Conservation (phyloP, 1,139 yeast species). For the Eremothecium coryli region DNA sequence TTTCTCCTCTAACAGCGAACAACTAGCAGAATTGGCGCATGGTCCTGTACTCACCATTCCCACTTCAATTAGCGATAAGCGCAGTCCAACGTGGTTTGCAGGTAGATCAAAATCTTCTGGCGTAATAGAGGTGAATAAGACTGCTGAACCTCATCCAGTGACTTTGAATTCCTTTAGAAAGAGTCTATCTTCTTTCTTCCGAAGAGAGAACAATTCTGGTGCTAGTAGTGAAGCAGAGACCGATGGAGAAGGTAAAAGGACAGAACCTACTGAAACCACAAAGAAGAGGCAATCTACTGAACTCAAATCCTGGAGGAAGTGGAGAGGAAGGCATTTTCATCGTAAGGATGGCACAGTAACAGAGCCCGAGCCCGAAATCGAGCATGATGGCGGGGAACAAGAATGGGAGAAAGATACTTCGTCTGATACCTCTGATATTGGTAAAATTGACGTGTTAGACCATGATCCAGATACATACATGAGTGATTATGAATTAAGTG, state of each 20-base stretch:
- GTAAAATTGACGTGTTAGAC: slow-evolving; percentile 4
- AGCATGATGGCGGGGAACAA: background rate
- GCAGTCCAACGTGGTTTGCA: slow-evolving; percentile 4
- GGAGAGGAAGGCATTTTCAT: slow-evolving; percentile 12
- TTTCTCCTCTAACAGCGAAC: slow-evolving; percentile 3
- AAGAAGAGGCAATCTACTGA: slow-evolving; percentile 6
- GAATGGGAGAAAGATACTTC: slow-evolving; percentile 5
- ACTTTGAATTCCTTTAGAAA: slow-evolving; percentile 11
- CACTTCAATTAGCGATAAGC: background rate
- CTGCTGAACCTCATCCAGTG: slow-evolving; percentile 1
- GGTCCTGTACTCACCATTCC: background rate
- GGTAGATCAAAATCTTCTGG: slow-evolving; percentile 5
- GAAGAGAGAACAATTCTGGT: slow-evolving; percentile 2
- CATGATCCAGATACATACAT: slow-evolving; percentile 2
- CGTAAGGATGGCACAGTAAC: slow-evolving; percentile 7
- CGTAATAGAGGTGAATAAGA: slow-evolving; percentile 1
- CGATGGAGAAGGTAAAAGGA: background rate
- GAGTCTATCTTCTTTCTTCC: slow-evolving; percentile 14
- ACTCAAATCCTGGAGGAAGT: slow-evolving; percentile 15
- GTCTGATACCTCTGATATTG: slow-evolving; percentile 4
- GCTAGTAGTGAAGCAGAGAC: slow-evolving; percentile 6
- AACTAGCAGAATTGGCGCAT: background rate
- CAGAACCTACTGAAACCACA: background rate
- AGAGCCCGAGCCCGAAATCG: background rate
- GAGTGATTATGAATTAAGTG: slow-evolving; percentile 2